Percentiles rank a stretch among this genome's conserved stretches.
Conservation (phyloP, 257 asterid genomes). For the Gentiana straminea region DNA sequence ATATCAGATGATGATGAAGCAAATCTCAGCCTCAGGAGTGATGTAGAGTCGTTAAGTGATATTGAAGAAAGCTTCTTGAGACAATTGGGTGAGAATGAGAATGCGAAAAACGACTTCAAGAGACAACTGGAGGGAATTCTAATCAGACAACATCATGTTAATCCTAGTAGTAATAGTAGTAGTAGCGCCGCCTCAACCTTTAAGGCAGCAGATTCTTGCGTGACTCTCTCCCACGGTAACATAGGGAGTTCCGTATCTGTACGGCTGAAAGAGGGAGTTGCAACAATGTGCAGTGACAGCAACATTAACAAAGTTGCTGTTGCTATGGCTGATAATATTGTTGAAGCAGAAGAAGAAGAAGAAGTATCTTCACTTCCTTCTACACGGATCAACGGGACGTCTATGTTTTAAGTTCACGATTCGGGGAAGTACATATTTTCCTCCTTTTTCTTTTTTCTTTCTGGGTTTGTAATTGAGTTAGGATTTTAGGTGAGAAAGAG, state of each 20-base stretch:
- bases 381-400: too few relatives aligned
- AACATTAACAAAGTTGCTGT: too few relatives aligned
- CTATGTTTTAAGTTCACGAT: too few relatives aligned
- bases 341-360: too few relatives aligned
- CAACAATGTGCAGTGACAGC: constrained; percentile 10
- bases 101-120: constrained; percentile 67
- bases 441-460: too few relatives aligned
- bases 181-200: constrained; percentile 18
- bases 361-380: too few relatives aligned
- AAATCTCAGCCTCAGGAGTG: constrained; percentile 29
- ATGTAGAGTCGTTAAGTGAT: constrained; percentile 57
- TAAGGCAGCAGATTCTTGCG: constrained; percentile 31
- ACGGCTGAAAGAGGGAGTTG: constrained; percentile 9
- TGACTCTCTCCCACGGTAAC: constrained; percentile 35
- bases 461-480: too few relatives aligned
- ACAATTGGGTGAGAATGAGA: constrained; percentile 62
- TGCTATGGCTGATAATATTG: too few relatives aligned
- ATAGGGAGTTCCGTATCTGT: constrained; percentile 16
- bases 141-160: constrained; percentile 27
- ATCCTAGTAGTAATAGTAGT: constrained; percentile 18
- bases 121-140: constrained; percentile 67
- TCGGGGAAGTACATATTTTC: too few relatives aligned
- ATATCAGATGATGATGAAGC: constrained; percentile 38
- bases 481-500: too few relatives aligned
- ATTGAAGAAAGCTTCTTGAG: constrained; percentile 69